A percentile compares a stretch with the other conserved stretches of the same genome.
These are phyloP conservation scores for Camelina laxa DNA, from an alignment of 345 rosid species.

Conservation along the genomic window DNA sequence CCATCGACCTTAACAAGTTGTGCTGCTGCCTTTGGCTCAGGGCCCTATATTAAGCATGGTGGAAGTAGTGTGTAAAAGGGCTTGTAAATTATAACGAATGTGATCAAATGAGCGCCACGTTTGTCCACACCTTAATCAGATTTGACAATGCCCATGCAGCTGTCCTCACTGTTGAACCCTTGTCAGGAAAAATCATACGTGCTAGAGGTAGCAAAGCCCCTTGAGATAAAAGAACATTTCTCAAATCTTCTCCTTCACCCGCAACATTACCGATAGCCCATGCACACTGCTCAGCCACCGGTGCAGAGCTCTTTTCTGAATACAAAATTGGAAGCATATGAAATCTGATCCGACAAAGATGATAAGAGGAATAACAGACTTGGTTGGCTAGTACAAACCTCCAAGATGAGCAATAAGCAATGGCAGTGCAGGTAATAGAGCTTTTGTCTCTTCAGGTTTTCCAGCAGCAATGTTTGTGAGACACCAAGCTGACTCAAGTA, in stretches of 20 bases:
- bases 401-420: slow-evolving; percentile 95
- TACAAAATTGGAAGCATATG: slow-evolving; percentile 33
- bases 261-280: slow-evolving; percentile 99
- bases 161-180: slow-evolving; percentile 92
- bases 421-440: slow-evolving; percentile 83
- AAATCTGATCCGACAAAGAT: slow-evolving; percentile 16
- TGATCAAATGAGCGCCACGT: slow-evolving; percentile 2
- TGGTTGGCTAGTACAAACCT: slow-evolving; percentile 55
- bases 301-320: slow-evolving; percentile 84
- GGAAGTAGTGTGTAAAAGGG: slow-evolving; percentile 45
- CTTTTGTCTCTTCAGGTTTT: slow-evolving; percentile 89
- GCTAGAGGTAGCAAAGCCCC: slow-evolving; percentile 92
- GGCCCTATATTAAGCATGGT: slow-evolving; percentile 68
- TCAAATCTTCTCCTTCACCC: slow-evolving; percentile 93
- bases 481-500: slow-evolving; percentile 98
- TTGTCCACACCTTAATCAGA: slow-evolving; percentile 75
- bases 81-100: slow-evolving; percentile 23
- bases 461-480: slow-evolving; percentile 98
- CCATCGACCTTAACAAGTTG: slow-evolving; percentile 82
- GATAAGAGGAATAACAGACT: neutral
- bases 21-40: slow-evolving; percentile 81
- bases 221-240: slow-evolving; percentile 84
- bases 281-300: slow-evolving; percentile 97
- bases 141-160: slow-evolving; percentile 99
- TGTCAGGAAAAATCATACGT: slow-evolving; percentile 91